A percentile compares a stretch with the other conserved stretches of the same genome.
Evolutionary conservation across 75 land plant genomes (phyloP).

Genomic region (Chamaecyparis obtusa): DNA sequence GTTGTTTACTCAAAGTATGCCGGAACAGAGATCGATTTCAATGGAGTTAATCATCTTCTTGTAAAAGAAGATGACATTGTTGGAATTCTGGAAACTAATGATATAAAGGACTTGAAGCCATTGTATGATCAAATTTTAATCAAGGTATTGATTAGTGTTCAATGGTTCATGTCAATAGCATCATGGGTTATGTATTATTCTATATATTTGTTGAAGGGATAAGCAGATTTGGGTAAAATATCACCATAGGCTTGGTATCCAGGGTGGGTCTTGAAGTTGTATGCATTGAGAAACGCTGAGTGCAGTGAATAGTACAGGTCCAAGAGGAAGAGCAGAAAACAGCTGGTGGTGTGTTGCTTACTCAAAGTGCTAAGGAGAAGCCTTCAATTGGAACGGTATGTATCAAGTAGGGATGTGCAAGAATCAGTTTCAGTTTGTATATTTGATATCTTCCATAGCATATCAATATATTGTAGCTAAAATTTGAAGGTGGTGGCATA

Average conservation of each 20-base stretch:
- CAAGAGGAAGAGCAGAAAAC: slow-evolving; percentile 71
- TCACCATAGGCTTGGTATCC: background rate
- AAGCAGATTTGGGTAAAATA: background rate
- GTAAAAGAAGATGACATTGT: slow-evolving; percentile 86
- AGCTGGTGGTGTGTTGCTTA: slow-evolving; percentile 70
- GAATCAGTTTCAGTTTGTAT: background rate
- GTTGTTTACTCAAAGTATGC: slow-evolving; percentile 88
- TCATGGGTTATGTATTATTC: background rate
- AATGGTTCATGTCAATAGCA: background rate
- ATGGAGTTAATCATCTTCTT: slow-evolving; percentile 63
- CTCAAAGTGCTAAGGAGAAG: slow-evolving; percentile 74
- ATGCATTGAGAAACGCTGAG: background rate
- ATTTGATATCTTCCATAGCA: background rate
- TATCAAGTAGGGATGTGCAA: background rate
- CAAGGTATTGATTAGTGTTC: slow-evolving; percentile 37
- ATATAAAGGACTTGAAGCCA: slow-evolving; percentile 79
- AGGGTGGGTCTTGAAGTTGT: background rate
- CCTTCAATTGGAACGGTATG: slow-evolving; percentile 79
- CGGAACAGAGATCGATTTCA: slow-evolving; percentile 82
- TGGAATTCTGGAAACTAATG: slow-evolving; percentile 80
- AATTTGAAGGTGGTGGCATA: background rate
- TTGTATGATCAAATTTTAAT: slow-evolving; percentile 71
- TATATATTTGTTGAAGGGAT: background rate
- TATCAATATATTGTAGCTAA: background rate
- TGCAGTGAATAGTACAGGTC: slow-evolving; percentile 26